Percentiles rank a stretch among this genome's conserved stretches.
phyloP scores from a whole-genome alignment of 2,329 filamentous ascomycete species.

The Aureobasidium mangrovei region DNA sequence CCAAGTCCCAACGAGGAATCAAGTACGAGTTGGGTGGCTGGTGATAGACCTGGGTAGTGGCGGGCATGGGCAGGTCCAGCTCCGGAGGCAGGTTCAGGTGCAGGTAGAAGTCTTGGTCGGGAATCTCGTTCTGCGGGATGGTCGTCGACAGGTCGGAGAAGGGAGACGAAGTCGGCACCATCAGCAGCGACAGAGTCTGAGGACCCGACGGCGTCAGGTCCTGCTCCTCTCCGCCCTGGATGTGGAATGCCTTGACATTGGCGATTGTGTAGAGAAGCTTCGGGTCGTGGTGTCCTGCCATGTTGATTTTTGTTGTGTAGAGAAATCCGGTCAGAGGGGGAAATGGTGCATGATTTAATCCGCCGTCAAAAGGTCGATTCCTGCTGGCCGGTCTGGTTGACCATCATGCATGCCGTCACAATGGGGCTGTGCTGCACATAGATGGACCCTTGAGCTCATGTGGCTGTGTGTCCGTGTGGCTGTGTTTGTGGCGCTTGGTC shows the following conservation, averaged over 20 bases:
- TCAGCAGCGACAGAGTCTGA: constrained; percentile 84
- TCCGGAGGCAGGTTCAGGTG: constrained; percentile 91
- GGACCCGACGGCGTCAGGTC: constrained; percentile 75
- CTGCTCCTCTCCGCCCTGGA: constrained; percentile 77
- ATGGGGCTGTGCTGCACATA: not conserved
- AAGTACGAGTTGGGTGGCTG: constrained; percentile 88
- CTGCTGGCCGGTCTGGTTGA: not conserved
- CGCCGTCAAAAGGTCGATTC: not conserved
- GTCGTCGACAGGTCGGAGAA: constrained; percentile 49
- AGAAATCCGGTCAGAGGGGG: not conserved
- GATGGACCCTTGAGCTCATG: no score
- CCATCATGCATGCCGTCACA: not conserved
- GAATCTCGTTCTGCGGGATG: constrained; percentile 46
- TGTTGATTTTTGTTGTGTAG: constrained; percentile 17
- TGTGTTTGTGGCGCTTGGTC: no score
- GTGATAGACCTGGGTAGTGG: constrained; percentile 95
- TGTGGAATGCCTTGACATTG: constrained; percentile 84
- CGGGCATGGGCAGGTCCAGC: constrained; percentile 84
- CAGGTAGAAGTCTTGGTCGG: constrained; percentile 90
- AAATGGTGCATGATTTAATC: not conserved
- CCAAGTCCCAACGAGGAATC: constrained; percentile 90
- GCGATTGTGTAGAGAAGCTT: constrained; percentile 54
- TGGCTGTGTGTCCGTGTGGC: no score
- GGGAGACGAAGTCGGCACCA: constrained; percentile 84
- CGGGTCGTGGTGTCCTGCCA: constrained; percentile 46